Conservation (phyloP, 495 filamentous ascomycete genomes). For the Pyronema domesticum region DNA sequence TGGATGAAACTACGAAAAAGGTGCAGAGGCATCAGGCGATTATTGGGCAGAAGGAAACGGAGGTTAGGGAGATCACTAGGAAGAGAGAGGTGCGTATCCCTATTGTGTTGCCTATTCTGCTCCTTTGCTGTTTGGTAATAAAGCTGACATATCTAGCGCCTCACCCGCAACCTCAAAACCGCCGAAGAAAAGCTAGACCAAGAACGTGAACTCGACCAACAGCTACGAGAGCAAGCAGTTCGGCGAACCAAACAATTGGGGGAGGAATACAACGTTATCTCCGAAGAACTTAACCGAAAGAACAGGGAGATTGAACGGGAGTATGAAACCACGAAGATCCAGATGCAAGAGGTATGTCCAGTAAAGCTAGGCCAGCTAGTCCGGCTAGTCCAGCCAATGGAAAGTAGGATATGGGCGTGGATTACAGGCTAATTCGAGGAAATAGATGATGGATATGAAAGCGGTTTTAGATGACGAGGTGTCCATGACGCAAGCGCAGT, state of each 20-base stretch:
- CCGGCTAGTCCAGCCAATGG: neutral
- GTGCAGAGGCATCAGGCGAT: constrained; percentile 69
- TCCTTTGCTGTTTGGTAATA: neutral
- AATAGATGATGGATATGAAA: constrained; percentile 86
- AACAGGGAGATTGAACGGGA: constrained; percentile 78
- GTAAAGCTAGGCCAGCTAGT: neutral
- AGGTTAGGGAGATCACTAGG: constrained; percentile 77
- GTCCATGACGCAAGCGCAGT: constrained; percentile 71
- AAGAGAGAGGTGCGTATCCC: constrained; percentile 44
- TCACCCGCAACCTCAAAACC: constrained; percentile 66
- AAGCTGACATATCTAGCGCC: constrained; percentile 10
- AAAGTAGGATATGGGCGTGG: constrained; percentile 24
- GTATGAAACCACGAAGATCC: constrained; percentile 57
- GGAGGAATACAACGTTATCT: constrained; percentile 58
- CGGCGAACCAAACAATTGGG: constrained; percentile 80
- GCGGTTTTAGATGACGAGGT: constrained; percentile 94
- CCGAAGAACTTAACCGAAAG: constrained; percentile 69
- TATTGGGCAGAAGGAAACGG: constrained; percentile 68
- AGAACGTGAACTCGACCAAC: constrained; percentile 54
- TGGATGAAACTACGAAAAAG: constrained; percentile 69
- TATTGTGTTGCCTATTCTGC: neutral
- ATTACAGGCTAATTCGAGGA: neutral
- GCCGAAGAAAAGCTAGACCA: constrained; percentile 73
- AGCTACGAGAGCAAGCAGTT: constrained; percentile 63
- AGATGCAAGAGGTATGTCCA: constrained; percentile 78